These are phyloP conservation scores for Calonectria ilicicola DNA, from an alignment of 2,329 filamentous ascomycete genomes.

Conservation along the genomic window DNA sequence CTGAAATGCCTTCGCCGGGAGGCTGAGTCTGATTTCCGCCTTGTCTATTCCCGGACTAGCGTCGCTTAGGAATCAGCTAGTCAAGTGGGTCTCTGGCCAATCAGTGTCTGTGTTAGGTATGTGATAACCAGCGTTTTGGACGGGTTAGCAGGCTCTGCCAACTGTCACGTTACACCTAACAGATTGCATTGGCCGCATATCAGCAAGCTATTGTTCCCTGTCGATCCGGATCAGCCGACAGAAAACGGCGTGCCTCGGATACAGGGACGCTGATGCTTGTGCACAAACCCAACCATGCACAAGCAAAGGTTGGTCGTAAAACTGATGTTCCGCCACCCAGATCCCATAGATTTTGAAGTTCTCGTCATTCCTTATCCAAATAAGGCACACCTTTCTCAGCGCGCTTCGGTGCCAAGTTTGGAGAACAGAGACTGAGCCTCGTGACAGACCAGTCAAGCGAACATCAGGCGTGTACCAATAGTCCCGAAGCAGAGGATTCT, in stretches of 20 bases:
- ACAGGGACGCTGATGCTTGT: background rate
- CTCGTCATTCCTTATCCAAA: background rate
- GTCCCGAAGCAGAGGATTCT: background rate
- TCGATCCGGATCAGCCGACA: conserved; percentile 4
- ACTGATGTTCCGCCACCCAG: background rate
- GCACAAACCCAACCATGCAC: background rate
- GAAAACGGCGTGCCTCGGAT: background rate
- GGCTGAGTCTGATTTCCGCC: conserved; percentile 38
- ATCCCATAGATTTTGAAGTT: background rate
- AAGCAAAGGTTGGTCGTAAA: background rate
- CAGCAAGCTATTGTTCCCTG: background rate
- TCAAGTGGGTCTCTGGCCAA: conserved; percentile 36
- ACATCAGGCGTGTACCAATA: background rate
- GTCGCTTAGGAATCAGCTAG: conserved; percentile 34
- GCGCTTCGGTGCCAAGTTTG: too few species aligned
- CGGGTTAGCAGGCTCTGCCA: background rate
- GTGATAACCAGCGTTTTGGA: background rate
- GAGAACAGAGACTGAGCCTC: too few species aligned
- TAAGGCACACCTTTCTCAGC: background rate
- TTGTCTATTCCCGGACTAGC: conserved; percentile 47
- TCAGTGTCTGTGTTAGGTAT: conserved; percentile 29
- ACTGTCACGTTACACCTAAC: background rate
- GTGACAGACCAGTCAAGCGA: background rate
- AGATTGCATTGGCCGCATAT: background rate
- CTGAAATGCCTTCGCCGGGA: conserved; percentile 44